Evolutionary conservation across 2,329 filamentous ascomycete species (phyloP).

Genomic region (Nakataea oryzae): DNA sequence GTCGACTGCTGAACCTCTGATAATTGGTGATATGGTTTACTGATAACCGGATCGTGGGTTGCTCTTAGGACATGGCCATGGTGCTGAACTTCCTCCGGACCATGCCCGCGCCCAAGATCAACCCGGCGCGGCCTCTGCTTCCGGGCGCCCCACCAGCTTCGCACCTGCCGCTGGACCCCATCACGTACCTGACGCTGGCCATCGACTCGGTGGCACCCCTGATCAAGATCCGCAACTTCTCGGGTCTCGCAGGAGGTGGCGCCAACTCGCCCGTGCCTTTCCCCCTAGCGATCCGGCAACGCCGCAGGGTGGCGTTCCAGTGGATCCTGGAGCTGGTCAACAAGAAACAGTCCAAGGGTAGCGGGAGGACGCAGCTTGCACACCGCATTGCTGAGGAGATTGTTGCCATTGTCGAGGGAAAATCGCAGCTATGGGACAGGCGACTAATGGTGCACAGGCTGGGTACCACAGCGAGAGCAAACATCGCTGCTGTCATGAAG

Average conservation of each 20-base stretch:
- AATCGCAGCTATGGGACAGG: constrained; percentile 75
- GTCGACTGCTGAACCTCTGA: background rate
- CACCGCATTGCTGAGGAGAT: constrained; percentile 77
- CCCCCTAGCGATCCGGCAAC: constrained; percentile 64
- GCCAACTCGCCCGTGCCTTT: constrained; percentile 71
- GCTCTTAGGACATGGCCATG: constrained; percentile 65
- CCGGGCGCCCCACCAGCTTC: constrained; percentile 66
- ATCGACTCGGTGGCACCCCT: constrained; percentile 90
- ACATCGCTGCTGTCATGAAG: constrained; percentile 29
- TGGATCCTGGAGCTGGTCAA: constrained; percentile 85
- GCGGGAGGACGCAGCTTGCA: constrained; percentile 63
- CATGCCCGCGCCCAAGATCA: constrained; percentile 65
- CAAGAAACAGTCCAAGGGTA: constrained; percentile 64
- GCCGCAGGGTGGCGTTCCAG: constrained; percentile 66
- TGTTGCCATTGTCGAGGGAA: constrained; percentile 77
- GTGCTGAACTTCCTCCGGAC: constrained; percentile 81
- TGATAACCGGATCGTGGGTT: background rate
- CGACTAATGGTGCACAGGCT: constrained; percentile 69
- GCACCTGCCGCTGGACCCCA: constrained; percentile 79
- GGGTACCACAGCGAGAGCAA: constrained; percentile 68
- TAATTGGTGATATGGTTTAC: background rate
- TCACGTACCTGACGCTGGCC: constrained; percentile 79
- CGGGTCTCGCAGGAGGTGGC: constrained; percentile 79
- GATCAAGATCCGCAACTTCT: constrained; percentile 65
- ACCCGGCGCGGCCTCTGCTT: constrained; percentile 59